Evolutionary conservation across 352 stramenopile species (phyloP).

Genomic region (Globisporangium viniferum): DNA sequence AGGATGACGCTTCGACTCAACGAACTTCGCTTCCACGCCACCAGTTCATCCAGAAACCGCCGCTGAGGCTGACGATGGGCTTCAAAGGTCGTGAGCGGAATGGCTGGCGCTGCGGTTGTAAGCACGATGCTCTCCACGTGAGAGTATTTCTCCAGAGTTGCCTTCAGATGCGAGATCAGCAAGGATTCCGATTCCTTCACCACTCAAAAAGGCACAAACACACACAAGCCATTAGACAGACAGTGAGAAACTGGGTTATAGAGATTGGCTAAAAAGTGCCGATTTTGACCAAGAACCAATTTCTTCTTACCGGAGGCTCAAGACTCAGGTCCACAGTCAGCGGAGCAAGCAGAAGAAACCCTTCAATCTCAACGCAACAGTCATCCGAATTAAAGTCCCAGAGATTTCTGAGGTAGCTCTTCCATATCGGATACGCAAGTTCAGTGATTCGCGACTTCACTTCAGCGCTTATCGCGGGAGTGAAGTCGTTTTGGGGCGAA

Average conservation of each 20-base stretch:
- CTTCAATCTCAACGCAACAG: not conserved
- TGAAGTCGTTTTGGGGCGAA: not conserved
- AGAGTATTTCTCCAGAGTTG: slow-evolving; percentile 4
- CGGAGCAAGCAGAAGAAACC: slow-evolving; percentile 6
- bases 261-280: too few species aligned
- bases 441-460: not conserved
- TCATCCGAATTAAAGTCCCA: not conserved
- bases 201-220: not conserved
- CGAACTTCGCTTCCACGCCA: slow-evolving; percentile 28
- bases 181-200: not conserved
- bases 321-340: not conserved
- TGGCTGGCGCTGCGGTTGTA: not conserved
- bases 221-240: not conserved
- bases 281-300: not conserved
- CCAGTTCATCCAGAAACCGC: slow-evolving; percentile 23
- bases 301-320: not conserved
- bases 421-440: slow-evolving; percentile 12
- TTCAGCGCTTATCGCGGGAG: not conserved
- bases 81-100: not conserved
- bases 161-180: slow-evolving; percentile 3
- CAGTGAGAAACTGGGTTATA: not conserved
- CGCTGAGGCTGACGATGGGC: not conserved
- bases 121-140: slow-evolving; percentile 1
- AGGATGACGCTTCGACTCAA: slow-evolving; percentile 23
- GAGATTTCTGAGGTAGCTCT: slow-evolving; percentile 12